A percentile compares a stretch with the other conserved stretches of the same genome.
These are phyloP conservation scores for Staphylotrichum longicolle DNA, from an alignment of 495 filamentous ascomycete species.

Conservation along the genomic window DNA sequence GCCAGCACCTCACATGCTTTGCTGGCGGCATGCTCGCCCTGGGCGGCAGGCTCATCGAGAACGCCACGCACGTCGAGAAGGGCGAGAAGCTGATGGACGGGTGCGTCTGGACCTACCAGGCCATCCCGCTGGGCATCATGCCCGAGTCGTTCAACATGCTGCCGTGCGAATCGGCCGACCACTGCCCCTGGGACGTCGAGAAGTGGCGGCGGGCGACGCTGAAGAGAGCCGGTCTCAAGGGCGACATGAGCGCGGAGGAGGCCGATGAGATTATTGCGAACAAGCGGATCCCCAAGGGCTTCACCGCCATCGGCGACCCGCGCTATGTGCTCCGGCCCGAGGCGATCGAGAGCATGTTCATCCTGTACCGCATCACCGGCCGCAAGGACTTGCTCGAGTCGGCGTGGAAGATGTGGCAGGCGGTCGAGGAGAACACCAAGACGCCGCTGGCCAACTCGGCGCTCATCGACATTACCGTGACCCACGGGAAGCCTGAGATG, in stretches of 20 bases:
- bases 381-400: slow-evolving; percentile 50
- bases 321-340: slow-evolving; percentile 74
- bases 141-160: slow-evolving; percentile 66
- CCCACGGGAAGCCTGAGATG: slow-evolving; percentile 27
- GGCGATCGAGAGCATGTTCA: slow-evolving; percentile 65
- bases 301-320: slow-evolving; percentile 54
- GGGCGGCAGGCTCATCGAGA: slow-evolving; percentile 67
- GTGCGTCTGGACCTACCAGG: slow-evolving; percentile 80
- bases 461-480: slow-evolving; percentile 41
- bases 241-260: slow-evolving; percentile 17
- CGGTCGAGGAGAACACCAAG: slow-evolving; percentile 47
- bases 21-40: slow-evolving; percentile 81
- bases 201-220: slow-evolving; percentile 44
- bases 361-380: slow-evolving; percentile 66
- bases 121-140: slow-evolving; percentile 74
- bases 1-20: slow-evolving; percentile 60
- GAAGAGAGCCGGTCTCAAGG: slow-evolving; percentile 10
- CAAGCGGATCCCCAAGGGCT: slow-evolving; percentile 64
- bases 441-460: slow-evolving; percentile 53
- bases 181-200: slow-evolving; percentile 70
- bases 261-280: slow-evolving; percentile 48
- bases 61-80: slow-evolving; percentile 64
- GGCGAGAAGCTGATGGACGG: slow-evolving; percentile 74
- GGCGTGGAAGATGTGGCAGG: slow-evolving; percentile 60
- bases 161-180: slow-evolving; percentile 55